Conservation (phyloP, 768 basidiomycete species). For the Scleroderma bovista region DNA sequence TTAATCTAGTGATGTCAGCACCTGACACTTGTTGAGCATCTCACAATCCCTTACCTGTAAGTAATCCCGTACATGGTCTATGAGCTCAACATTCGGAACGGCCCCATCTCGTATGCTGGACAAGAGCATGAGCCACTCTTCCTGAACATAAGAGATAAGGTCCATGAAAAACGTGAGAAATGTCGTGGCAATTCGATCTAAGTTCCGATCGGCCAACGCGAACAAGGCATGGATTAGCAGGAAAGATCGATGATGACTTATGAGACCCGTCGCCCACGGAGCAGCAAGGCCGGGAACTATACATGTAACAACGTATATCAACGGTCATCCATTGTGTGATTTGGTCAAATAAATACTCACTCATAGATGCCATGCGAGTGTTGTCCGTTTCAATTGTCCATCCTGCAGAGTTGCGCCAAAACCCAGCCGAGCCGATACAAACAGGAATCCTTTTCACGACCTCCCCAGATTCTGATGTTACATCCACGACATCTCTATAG, state of each 20-base stretch:
- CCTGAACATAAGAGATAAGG: constrained; percentile 11
- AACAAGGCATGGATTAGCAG: constrained; percentile 19
- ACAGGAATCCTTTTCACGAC: neutral
- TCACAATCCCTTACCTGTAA: constrained; percentile 8
- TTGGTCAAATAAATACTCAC: neutral
- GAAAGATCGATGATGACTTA: constrained; percentile 12
- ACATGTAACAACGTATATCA: neutral
- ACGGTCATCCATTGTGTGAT: neutral
- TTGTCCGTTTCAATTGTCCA: neutral
- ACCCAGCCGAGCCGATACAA: neutral
- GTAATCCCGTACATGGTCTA: constrained; percentile 7
- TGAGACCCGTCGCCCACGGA: constrained; percentile 13
- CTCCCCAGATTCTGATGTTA: neutral
- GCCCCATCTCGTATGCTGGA: constrained; percentile 10
- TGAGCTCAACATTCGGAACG: constrained; percentile 11
- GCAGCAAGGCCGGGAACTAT: constrained; percentile 8
- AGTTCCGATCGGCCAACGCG: constrained; percentile 5
- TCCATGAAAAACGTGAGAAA: constrained; percentile 9
- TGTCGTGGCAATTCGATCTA: neutral
- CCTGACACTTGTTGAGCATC: too few species aligned
- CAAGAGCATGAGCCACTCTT: constrained; percentile 14
- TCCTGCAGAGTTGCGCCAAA: neutral
- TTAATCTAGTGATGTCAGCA: too few species aligned
- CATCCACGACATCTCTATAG: neutral
- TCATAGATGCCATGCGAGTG: neutral